These are phyloP conservation scores for Chaetomiaceae sp. DNA, from an alignment of 2,329 filamentous ascomycete genomes.

Conservation along the genomic window DNA sequence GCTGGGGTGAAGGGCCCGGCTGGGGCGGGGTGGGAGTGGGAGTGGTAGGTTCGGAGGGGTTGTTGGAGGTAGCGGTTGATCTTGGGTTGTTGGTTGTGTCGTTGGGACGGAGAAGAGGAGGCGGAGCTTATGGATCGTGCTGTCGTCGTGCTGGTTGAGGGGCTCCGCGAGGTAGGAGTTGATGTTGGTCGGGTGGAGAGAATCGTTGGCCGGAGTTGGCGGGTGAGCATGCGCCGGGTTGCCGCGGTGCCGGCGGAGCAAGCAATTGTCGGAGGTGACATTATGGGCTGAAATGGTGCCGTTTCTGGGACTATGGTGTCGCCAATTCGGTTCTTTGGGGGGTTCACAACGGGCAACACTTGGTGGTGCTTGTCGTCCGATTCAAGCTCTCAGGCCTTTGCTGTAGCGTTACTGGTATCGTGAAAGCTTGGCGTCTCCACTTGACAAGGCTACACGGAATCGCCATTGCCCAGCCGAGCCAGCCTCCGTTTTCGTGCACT, in stretches of 20 bases:
- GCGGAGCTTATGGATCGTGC: neutral
- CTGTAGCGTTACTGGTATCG: neutral
- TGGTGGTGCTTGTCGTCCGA: neutral
- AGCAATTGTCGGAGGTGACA: conserved; percentile 1
- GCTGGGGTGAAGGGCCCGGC: conserved; percentile 58
- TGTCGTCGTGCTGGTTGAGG: neutral
- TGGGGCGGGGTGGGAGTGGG: conserved; percentile 60
- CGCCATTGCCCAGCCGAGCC: too few relatives aligned
- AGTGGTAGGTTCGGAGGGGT: conserved; percentile 55
- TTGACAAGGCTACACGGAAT: too few relatives aligned
- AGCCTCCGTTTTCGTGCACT: neutral
- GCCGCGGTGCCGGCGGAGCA: conserved; percentile 8
- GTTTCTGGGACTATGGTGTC: neutral
- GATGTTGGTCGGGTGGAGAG: neutral
- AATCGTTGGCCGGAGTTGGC: neutral
- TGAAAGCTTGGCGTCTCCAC: conserved; percentile 2
- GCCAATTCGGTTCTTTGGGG: neutral
- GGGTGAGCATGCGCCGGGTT: conserved; percentile 11
- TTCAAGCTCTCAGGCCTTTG: conserved; percentile 1
- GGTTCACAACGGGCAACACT: too few relatives aligned
- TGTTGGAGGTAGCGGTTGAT: neutral
- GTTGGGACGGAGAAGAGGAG: neutral
- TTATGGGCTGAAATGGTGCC: neutral
- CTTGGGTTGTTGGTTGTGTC: neutral
- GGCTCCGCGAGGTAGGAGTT: neutral